These are phyloP conservation scores for Galium porrigens DNA, from an alignment of 305 asterid species.

Conservation along the genomic window DNA sequence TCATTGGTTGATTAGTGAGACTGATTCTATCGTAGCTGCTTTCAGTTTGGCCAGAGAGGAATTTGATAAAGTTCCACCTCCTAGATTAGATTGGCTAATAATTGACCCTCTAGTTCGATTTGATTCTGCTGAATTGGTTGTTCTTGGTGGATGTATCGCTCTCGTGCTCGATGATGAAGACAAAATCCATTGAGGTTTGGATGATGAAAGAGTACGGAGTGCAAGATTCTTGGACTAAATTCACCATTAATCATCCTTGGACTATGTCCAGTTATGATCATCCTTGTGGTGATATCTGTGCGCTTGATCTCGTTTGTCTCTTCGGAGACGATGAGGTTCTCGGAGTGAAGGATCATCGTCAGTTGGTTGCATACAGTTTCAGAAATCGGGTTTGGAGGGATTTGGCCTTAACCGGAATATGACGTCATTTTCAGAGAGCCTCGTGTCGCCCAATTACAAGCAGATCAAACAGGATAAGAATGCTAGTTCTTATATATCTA, in stretches of 20 bases:
- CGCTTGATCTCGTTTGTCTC: not conserved
- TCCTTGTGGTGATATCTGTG: too few relatives aligned
- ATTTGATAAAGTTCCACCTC: not conserved
- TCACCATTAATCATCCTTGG: not conserved
- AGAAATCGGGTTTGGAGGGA: not conserved
- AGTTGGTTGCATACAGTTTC: not conserved
- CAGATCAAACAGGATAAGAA: too few relatives aligned
- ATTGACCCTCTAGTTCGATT: not conserved
- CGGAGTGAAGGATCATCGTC: not conserved
- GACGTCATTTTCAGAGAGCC: too few relatives aligned
- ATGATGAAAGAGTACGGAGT: not conserved
- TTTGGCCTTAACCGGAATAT: not conserved
- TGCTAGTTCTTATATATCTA: too few relatives aligned
- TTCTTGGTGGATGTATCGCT: not conserved
- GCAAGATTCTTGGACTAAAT: not conserved
- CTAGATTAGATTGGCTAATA: not conserved
- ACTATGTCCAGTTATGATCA: too few relatives aligned
- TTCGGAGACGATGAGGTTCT: not conserved
- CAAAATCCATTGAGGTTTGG: not conserved
- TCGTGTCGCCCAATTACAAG: too few relatives aligned
- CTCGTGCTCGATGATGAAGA: not conserved
- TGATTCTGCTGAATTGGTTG: not conserved
- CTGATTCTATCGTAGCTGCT: not conserved
- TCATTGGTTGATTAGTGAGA: not conserved
- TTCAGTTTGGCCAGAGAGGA: not conserved